Conservation (phyloP, 2,329 filamentous ascomycete species). For the Sporothrix variecibatus region DNA sequence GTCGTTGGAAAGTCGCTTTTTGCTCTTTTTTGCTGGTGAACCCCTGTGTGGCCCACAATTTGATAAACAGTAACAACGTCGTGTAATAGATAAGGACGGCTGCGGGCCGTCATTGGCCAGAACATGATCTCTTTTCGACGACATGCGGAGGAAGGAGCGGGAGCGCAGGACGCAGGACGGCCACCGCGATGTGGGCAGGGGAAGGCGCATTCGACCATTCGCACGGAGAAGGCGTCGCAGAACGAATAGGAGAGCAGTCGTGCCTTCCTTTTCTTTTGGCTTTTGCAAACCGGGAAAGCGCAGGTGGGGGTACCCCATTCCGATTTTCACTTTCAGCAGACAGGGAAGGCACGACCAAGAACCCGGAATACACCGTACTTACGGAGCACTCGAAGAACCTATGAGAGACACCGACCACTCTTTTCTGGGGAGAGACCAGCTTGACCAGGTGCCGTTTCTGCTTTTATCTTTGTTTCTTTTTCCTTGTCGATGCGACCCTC, state of each 20-base stretch:
- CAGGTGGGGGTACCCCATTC: constrained; percentile 1
- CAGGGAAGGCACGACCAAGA: constrained; percentile 1
- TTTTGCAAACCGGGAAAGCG: constrained; percentile 1
- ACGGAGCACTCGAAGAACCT: background rate
- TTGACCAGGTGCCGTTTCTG: background rate
- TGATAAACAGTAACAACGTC: constrained; percentile 28
- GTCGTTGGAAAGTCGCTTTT: background rate
- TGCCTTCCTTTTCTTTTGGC: background rate
- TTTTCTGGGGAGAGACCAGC: background rate
- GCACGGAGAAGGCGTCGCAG: background rate
- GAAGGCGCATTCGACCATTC: background rate
- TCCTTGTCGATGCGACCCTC: background rate
- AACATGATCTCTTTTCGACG: background rate
- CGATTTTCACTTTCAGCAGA: background rate
- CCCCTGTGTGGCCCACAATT: constrained; percentile 1
- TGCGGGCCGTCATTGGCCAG: constrained; percentile 29
- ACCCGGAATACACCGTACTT: background rate
- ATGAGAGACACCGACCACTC: background rate
- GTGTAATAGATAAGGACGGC: constrained; percentile 32
- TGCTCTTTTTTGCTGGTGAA: background rate
- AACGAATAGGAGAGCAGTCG: background rate
- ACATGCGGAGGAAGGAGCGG: constrained; percentile 10
- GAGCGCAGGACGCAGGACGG: background rate
- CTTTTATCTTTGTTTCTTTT: constrained; percentile 11
- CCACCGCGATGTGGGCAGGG: background rate